Evolutionary conservation across 108 stramenopile species (phyloP).

Genomic region (Cyclostephanos tholiformis): DNA sequence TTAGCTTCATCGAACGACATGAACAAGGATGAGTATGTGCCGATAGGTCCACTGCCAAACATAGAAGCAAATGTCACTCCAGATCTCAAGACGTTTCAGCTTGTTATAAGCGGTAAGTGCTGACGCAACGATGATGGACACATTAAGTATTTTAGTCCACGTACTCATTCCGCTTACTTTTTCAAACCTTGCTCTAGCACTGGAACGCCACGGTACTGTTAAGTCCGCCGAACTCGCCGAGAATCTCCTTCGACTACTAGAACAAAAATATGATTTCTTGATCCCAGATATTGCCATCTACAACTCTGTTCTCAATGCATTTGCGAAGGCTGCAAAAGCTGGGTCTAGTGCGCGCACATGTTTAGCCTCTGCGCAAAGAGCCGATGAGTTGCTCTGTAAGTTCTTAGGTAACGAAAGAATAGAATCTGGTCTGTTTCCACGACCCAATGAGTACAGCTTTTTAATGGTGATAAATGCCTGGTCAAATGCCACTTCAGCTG

Average conservation of each 20-base stretch:
- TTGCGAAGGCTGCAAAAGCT: conserved; percentile 41
- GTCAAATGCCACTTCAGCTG: conserved; percentile 26
- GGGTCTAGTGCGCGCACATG: conserved; percentile 9
- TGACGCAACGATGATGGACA: not conserved
- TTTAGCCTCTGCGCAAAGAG: conserved; percentile 40
- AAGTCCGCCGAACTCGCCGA: conserved; percentile 27
- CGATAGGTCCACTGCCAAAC: conserved; percentile 37
- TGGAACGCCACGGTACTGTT: conserved; percentile 32
- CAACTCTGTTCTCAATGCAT: conserved; percentile 57
- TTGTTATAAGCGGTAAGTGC: conserved; percentile 22
- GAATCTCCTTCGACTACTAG: conserved; percentile 28
- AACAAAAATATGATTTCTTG: conserved; percentile 28
- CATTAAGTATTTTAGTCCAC: not conserved
- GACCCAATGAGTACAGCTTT: conserved; percentile 36
- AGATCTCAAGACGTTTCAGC: conserved; percentile 40
- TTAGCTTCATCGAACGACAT: not conserved
- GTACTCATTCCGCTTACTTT: not conserved
- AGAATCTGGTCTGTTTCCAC: conserved; percentile 20
- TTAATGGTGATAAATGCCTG: conserved; percentile 40
- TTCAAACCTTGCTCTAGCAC: conserved; percentile 10
- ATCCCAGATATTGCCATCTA: conserved; percentile 51
- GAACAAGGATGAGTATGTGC: conserved; percentile 14
- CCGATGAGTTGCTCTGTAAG: conserved; percentile 36
- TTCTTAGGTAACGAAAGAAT: conserved; percentile 20
- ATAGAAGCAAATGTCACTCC: conserved; percentile 34